Evolutionary conservation across 257 asterid species (phyloP), one percentile per base, ranked within the genome.

Genomic region (Gentiana straminea): DNA sequence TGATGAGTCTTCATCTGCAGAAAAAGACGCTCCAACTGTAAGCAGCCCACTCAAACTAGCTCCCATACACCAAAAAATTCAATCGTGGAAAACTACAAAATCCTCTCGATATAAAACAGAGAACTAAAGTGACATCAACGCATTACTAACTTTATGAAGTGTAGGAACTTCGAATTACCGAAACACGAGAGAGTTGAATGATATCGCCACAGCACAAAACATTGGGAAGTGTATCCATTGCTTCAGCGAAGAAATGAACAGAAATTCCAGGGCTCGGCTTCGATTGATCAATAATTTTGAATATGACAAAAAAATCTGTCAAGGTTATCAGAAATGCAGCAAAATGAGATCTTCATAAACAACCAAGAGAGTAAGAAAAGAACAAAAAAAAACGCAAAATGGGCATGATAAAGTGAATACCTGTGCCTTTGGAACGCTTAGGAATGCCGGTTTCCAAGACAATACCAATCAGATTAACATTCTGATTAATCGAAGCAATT

Each of bases 251-350:
- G 55, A 89, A 68, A 49, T 60, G 55, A 6, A 84, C 67, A 13
- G 62, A 37, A 58, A 86, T 64, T 54, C 94, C 86, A 13, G 62
- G 62, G 37, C 62, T 64, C 48, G 86, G 65, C 55, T 51, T 66
- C 46, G 98, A 80, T 59, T 84, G 82, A 65, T 82, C 96, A 47
- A 84, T 62, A 24, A 90, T 64, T 70, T 52, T 84, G 10, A 79
- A 8, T 2, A 81, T n/a, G 74, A 85, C 72, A 41, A 70, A 84
- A 45, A 48, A 76, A 73, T 90, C 96, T 86, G 70, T 66, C 65
- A 65, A 64, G 33, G 9, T 10, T 1, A 41, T 41, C 10, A 10
- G 41, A 49, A 46, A 5, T 15, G 43, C 12, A 60, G 43, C 8
- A 13, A 61, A 43, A 56, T 46, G 13, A 33, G 24, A 13, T 35